Percentiles rank a stretch among this genome's conserved stretches.
Evolutionary conservation across 208 protist species (phyloP).

Genomic region (Herpetomonas samuelpessoai): DNA sequence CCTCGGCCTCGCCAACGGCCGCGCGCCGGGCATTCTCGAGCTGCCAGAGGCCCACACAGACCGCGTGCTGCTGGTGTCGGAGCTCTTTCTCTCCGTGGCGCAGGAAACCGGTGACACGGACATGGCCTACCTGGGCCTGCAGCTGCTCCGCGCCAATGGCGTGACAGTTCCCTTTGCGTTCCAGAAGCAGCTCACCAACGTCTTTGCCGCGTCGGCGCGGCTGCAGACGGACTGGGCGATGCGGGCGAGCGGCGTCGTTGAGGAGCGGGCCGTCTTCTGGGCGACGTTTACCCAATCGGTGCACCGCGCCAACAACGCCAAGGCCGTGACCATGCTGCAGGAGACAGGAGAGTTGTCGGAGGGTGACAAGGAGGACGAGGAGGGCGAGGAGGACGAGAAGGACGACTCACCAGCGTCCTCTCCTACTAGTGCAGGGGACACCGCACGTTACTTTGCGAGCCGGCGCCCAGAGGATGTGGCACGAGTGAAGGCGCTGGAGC

Average conservation of each 20-base stretch:
- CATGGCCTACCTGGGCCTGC: conserved; percentile 73
- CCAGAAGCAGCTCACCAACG: conserved; percentile 85
- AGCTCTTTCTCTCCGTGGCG: conserved; percentile 59
- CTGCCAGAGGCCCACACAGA: conserved; percentile 45
- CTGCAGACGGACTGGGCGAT: conserved; percentile 83
- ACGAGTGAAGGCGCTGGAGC: conserved; percentile 40
- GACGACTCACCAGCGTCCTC: too few relatives aligned
- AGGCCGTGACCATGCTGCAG: neutral
- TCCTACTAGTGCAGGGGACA: too few relatives aligned
- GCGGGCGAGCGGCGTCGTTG: conserved; percentile 60
- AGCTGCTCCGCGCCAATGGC: conserved; percentile 81
- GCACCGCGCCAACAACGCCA: conserved; percentile 34
- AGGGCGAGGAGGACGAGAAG: neutral
- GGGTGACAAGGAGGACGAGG: neutral
- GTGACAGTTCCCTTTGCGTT: conserved; percentile 64
- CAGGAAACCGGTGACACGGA: conserved; percentile 85
- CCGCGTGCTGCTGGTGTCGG: conserved; percentile 47
- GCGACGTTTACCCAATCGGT: conserved; percentile 63
- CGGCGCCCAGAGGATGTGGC: conserved; percentile 38
- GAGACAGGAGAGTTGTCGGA: neutral
- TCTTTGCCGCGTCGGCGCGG: conserved; percentile 70
- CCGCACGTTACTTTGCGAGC: conserved; percentile 51
- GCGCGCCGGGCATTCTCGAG: conserved; percentile 52
- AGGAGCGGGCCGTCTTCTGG: conserved; percentile 57
- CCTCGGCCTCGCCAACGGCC: conserved; percentile 71